These are phyloP conservation scores for Skeletonema tropicum DNA, from an alignment of 108 stramenopile species.

Conservation along the genomic window DNA sequence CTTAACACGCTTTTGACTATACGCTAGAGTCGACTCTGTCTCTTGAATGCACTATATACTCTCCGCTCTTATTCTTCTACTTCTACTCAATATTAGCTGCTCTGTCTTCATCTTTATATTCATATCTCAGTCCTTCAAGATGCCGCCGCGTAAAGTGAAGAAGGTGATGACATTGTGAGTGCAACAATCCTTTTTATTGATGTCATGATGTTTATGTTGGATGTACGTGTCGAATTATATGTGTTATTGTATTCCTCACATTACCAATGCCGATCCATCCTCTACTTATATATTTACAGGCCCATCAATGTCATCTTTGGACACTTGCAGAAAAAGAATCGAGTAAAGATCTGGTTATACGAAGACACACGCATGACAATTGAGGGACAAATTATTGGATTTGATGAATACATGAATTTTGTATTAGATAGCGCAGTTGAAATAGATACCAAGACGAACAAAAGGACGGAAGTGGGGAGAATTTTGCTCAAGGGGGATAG, in stretches of 20 bases:
- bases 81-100: not conserved
- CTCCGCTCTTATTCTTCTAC: no score
- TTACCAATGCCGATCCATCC: no score
- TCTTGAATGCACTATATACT: not conserved
- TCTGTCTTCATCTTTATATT: not conserved
- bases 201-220: no score
- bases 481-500: slow-evolving; percentile 99
- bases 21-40: no score
- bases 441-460: slow-evolving; percentile 75
- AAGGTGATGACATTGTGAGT: slow-evolving; percentile 87
- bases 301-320: slow-evolving; percentile 98
- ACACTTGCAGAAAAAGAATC: slow-evolving; percentile 92
- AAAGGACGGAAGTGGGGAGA: slow-evolving; percentile 78
- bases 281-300: not conserved
- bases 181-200: not conserved
- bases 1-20: no score
- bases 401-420: slow-evolving; percentile 88
- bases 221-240: no score
- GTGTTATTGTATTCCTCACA: no score
- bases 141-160: slow-evolving; percentile 89
- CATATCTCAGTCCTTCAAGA: slow-evolving; percentile 16
- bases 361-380: slow-evolving; percentile 96
- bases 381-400: slow-evolving; percentile 97
- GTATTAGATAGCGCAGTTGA: slow-evolving; percentile 96
- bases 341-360: slow-evolving; percentile 97